Evolutionary conservation across 345 rosid genomes (phyloP).

Genomic region (Lenwebbia sp.): DNA sequence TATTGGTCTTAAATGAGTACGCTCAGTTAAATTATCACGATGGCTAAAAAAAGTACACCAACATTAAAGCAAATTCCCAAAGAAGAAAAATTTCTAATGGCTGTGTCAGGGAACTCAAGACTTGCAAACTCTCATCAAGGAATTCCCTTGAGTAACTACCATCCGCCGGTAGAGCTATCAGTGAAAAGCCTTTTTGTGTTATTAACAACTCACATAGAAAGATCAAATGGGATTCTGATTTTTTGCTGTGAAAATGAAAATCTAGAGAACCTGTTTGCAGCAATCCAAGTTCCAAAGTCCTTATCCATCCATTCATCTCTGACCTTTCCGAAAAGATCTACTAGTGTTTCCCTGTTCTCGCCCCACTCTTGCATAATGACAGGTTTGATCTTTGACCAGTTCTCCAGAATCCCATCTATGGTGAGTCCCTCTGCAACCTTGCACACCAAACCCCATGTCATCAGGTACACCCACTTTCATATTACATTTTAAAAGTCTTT

Average conservation of each 20-base stretch:
- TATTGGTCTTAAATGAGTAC: neutral
- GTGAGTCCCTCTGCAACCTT: conserved; percentile 77
- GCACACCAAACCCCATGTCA: conserved; percentile 5
- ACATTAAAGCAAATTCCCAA: neutral
- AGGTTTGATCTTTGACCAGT: conserved; percentile 71
- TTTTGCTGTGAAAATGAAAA: neutral
- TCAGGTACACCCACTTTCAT: conserved; percentile 3
- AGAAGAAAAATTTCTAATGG: neutral
- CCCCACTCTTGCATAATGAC: conserved; percentile 76
- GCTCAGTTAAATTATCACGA: neutral
- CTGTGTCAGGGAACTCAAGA: neutral
- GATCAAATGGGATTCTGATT: neutral
- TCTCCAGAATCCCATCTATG: conserved; percentile 57
- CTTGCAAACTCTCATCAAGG: neutral
- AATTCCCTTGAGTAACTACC: neutral
- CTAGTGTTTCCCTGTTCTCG: conserved; percentile 52
- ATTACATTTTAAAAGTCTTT: neutral
- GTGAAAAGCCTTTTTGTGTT: neutral
- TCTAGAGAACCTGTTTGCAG: conserved; percentile 69
- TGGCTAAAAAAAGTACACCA: neutral
- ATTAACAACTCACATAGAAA: neutral
- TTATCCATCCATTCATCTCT: conserved; percentile 85
- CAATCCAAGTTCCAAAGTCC: conserved; percentile 74
- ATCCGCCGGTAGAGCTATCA: neutral
- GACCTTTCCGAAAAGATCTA: conserved; percentile 77